These are phyloP conservation scores for Inga oerstediana DNA, from an alignment of 306 rosid species.

Conservation along the genomic window DNA sequence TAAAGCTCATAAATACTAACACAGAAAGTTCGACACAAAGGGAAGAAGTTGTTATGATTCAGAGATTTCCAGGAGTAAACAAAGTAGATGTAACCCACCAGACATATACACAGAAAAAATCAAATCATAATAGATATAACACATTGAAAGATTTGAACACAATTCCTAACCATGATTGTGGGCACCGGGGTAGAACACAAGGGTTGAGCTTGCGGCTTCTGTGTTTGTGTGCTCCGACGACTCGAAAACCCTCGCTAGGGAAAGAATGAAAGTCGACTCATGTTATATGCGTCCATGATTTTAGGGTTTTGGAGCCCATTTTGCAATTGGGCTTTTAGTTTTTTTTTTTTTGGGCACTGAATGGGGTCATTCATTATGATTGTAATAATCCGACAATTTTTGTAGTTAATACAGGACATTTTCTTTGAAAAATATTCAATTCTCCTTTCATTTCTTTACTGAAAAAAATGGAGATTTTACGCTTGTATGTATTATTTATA, in stretches of 20 bases:
- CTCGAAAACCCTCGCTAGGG: conserved; percentile 23
- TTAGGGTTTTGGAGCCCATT: conserved; percentile 38
- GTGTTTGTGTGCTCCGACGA: neutral
- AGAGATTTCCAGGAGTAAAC: neutral
- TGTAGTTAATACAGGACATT: too few species aligned
- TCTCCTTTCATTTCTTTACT: too few species aligned
- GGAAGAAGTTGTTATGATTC: neutral
- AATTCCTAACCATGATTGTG: conserved; percentile 42
- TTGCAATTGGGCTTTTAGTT: neutral
- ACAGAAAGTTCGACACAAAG: neutral
- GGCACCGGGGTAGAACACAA: conserved; percentile 10
- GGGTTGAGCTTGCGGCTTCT: neutral
- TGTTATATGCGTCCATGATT: conserved; percentile 17
- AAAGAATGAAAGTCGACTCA: neutral
- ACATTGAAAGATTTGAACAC: neutral
- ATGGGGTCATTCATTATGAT: neutral
- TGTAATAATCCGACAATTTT: neutral
- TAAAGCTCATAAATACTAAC: neutral
- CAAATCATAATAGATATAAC: neutral
- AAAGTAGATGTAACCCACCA: neutral
- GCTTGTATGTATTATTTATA: too few species aligned
- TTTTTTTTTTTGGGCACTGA: neutral
- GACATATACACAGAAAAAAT: neutral
- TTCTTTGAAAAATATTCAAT: too few species aligned
- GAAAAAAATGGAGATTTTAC: too few species aligned